Evolutionary conservation across 805 yeast species (phyloP).

Genomic region (Blastobotrys peoriensis): DNA sequence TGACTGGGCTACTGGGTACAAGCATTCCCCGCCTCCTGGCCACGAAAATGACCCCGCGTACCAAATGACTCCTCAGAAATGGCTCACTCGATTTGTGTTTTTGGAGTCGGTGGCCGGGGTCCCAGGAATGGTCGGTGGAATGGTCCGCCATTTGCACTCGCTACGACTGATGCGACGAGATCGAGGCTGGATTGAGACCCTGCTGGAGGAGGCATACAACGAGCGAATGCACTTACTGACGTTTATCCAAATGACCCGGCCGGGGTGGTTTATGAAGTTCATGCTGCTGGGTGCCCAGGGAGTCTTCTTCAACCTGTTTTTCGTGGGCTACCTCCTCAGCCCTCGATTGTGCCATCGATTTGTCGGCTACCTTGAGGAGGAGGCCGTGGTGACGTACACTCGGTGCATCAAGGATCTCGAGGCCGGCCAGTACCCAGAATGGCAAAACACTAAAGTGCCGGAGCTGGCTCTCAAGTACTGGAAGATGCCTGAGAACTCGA

Average conservation of each 20-base stretch:
- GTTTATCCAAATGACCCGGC: constrained; percentile 57
- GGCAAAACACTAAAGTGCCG: constrained; percentile 32
- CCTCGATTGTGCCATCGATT: constrained; percentile 68
- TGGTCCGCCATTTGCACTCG: constrained; percentile 61
- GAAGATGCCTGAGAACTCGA: constrained; percentile 47
- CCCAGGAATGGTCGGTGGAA: constrained; percentile 76
- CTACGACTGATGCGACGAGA: constrained; percentile 57
- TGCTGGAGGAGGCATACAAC: constrained; percentile 69
- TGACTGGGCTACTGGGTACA: constrained; percentile 60
- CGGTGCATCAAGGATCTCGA: constrained; percentile 52
- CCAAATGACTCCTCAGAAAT: constrained; percentile 54
- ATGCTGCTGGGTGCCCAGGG: constrained; percentile 63
- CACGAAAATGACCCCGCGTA: constrained; percentile 31
- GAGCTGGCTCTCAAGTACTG: constrained; percentile 60
- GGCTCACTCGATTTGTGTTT: constrained; percentile 56
- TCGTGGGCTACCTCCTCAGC: constrained; percentile 48
- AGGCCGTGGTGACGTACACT: constrained; percentile 64
- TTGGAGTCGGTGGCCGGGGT: constrained; percentile 71
- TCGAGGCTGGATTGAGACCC: constrained; percentile 69
- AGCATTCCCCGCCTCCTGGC: constrained; percentile 42
- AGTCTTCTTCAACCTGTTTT: constrained; percentile 60
- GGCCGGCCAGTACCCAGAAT: constrained; percentile 43
- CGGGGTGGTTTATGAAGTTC: constrained; percentile 49
- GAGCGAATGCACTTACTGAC: constrained; percentile 73
- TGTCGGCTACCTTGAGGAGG: constrained; percentile 74